These are phyloP conservation scores for Myriosclerotinia duriaeana DNA, from an alignment of 2,329 filamentous ascomycete species.

Conservation along the genomic window DNA sequence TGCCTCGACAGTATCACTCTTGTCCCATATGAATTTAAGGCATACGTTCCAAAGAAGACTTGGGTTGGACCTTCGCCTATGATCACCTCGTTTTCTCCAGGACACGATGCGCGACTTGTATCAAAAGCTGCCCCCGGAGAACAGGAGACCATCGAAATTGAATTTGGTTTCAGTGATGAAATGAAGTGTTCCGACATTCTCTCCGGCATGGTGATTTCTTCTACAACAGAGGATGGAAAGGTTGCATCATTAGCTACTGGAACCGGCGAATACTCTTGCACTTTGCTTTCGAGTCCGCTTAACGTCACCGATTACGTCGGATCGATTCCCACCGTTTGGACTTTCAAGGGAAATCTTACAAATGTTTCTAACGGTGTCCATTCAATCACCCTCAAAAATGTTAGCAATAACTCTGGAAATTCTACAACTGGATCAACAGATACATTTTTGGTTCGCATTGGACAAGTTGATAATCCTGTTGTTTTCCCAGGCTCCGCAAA, in stretches of 20 bases:
- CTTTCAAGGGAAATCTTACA: slow-evolving; percentile 51
- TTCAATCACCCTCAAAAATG: slow-evolving; percentile 56
- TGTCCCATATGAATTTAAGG: slow-evolving; percentile 54
- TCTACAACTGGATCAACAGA: slow-evolving; percentile 55
- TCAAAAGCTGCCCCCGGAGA: slow-evolving; percentile 47
- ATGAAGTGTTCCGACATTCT: slow-evolving; percentile 61
- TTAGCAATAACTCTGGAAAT: slow-evolving; percentile 43
- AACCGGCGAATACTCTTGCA: slow-evolving; percentile 44
- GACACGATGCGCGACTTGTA: slow-evolving; percentile 57
- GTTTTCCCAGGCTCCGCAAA: slow-evolving; percentile 57
- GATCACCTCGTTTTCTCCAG: slow-evolving; percentile 57
- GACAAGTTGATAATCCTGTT: slow-evolving; percentile 57
- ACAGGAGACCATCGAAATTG: slow-evolving; percentile 50
- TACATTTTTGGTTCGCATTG: slow-evolving; percentile 61
- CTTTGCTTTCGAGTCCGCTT: slow-evolving; percentile 44
- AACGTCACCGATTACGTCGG: slow-evolving; percentile 48
- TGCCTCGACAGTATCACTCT: slow-evolving; percentile 56
- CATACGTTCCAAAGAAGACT: slow-evolving; percentile 53
- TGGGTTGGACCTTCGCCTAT: slow-evolving; percentile 55
- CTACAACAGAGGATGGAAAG: slow-evolving; percentile 50
- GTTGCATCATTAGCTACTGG: slow-evolving; percentile 46
- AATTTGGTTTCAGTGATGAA: slow-evolving; percentile 57
- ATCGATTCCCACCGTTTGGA: slow-evolving; percentile 54
- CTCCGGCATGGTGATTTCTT: slow-evolving; percentile 51
- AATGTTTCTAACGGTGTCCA: slow-evolving; percentile 62